Evolutionary conservation across 495 filamentous ascomycete genomes (phyloP).

Genomic region (Penicillium fimorum): DNA sequence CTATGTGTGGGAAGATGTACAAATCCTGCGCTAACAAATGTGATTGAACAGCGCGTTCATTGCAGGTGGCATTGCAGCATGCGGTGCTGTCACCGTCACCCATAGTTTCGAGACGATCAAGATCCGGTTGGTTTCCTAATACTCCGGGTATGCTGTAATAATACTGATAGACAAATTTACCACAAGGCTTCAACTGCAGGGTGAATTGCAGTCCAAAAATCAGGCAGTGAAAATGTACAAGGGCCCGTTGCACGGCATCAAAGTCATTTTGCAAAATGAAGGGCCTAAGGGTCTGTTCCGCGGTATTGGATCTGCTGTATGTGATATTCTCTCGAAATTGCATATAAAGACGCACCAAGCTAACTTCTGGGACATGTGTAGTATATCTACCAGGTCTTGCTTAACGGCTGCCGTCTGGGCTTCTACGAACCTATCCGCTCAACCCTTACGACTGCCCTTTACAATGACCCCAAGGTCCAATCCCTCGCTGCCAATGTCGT

Average conservation of each 20-base stretch:
- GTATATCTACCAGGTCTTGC: constrained; percentile 95
- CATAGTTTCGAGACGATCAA: constrained; percentile 99
- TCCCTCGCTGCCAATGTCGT: constrained; percentile 90
- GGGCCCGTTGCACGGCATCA: constrained; percentile 89
- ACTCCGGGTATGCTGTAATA: background rate
- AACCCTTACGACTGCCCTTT: constrained; percentile 61
- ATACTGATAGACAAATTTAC: background rate
- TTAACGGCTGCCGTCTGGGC: constrained; percentile 94
- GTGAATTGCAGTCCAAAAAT: constrained; percentile 84
- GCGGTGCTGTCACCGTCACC: constrained; percentile 95
- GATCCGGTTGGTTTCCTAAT: constrained; percentile 66
- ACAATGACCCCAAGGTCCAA: constrained; percentile 70
- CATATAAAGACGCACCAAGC: background rate
- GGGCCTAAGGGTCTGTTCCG: constrained; percentile 82
- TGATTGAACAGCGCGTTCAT: constrained; percentile 64
- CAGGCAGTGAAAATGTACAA: constrained; percentile 83
- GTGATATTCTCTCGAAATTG: constrained; percentile 15
- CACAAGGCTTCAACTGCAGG: constrained; percentile 85
- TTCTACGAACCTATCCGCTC: constrained; percentile 95
- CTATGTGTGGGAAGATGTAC: background rate
- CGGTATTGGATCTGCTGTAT: constrained; percentile 81
- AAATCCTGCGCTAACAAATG: constrained; percentile 15
- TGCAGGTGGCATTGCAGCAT: constrained; percentile 93
- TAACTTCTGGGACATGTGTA: constrained; percentile 22
- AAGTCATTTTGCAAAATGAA: constrained; percentile 89